Conservation (phyloP, 1,139 yeast genomes). For the Saccharomycopsis crataegensis region DNA sequence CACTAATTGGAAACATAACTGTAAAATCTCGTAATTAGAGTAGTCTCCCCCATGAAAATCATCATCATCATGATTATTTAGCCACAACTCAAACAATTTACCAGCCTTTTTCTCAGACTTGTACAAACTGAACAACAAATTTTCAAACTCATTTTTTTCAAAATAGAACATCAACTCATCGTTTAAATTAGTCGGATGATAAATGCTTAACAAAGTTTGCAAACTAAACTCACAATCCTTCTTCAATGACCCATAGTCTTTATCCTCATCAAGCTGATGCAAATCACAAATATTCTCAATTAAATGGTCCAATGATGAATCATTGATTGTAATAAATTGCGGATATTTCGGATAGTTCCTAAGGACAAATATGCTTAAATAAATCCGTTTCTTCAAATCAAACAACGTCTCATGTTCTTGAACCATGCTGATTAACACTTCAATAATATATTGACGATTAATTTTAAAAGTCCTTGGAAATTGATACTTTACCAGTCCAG, state of each 20-base stretch:
- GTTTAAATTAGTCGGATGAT: slow-evolving; percentile 46
- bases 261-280: slow-evolving; percentile 28
- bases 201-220: slow-evolving; percentile 56
- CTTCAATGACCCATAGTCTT: slow-evolving; percentile 23
- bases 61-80: slow-evolving; percentile 22
- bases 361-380: slow-evolving; percentile 62
- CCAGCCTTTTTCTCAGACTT: slow-evolving; percentile 44
- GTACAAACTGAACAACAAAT: slow-evolving; percentile 54
- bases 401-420: slow-evolving; percentile 18
- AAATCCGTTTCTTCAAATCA: slow-evolving; percentile 25
- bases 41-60: slow-evolving; percentile 19
- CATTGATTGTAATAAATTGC: slow-evolving; percentile 69
- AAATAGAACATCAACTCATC: slow-evolving; percentile 43
- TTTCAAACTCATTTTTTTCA: slow-evolving; percentile 44
- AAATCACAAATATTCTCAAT: slow-evolving; percentile 43
- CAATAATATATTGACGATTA: slow-evolving; percentile 28
- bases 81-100: slow-evolving; percentile 41
- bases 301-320: slow-evolving; percentile 42
- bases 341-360: slow-evolving; percentile 72
- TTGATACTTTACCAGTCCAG: background rate
- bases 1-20: slow-evolving; percentile 34
- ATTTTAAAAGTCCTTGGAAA: slow-evolving; percentile 18
- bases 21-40: slow-evolving; percentile 30
- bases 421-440: slow-evolving; percentile 25
- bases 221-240: slow-evolving; percentile 69